These are phyloP conservation scores for Odontarrhena argentea DNA, from an alignment of 345 rosid genomes.

Conservation along the genomic window DNA sequence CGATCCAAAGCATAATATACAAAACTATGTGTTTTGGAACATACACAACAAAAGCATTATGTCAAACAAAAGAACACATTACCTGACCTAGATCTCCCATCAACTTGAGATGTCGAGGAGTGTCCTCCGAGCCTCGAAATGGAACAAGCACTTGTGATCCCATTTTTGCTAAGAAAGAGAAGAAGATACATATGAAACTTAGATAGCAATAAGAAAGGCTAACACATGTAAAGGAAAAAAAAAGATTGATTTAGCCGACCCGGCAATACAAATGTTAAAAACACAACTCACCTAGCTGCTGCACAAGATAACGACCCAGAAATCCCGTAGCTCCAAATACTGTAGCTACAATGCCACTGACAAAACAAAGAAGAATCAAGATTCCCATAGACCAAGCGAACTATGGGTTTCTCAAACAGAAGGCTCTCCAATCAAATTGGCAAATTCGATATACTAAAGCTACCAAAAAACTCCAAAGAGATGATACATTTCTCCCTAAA, in stretches of 20 bases:
- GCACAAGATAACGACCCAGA: conserved; percentile 98
- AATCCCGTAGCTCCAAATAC: conserved; percentile 99
- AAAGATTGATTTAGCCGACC: neutral
- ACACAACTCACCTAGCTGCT: conserved; percentile 81
- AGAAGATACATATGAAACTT: neutral
- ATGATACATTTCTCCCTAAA: conserved; percentile 4
- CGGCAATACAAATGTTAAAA: neutral
- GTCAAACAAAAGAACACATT: conserved; percentile 21
- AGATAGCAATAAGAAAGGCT: neutral
- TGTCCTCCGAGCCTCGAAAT: conserved; percentile 93
- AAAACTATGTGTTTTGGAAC: neutral
- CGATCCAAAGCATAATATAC: neutral
- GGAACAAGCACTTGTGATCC: conserved; percentile 98
- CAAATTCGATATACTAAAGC: conserved; percentile 7
- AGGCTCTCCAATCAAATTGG: conserved; percentile 9
- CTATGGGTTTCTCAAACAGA: neutral
- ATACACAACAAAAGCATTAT: neutral
- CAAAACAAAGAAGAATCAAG: conserved; percentile 18
- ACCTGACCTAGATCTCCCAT: conserved; percentile 99
- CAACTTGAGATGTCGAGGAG: conserved; percentile 89
- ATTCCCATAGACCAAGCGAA: neutral
- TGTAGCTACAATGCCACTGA: conserved; percentile 92
- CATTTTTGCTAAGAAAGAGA: conserved; percentile 69
- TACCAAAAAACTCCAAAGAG: neutral
- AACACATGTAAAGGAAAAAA: conserved; percentile 12